Conservation (phyloP, 768 basidiomycete species). For the Tricholoma hemisulphureum region DNA sequence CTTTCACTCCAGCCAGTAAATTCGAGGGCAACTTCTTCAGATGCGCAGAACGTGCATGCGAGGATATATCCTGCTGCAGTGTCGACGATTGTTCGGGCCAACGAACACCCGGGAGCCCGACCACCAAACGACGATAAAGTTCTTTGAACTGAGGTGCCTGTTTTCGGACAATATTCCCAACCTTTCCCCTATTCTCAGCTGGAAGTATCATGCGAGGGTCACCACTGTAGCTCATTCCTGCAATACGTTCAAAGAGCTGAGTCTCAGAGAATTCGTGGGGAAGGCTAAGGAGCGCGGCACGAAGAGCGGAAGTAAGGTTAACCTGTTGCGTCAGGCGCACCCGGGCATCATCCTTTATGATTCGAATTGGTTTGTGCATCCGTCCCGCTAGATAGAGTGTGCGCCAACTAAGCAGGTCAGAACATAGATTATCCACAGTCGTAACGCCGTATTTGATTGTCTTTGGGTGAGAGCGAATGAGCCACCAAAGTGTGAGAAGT, state of each 20-base stretch:
- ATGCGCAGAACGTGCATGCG: conserved; percentile 69
- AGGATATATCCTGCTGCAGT: conserved; percentile 73
- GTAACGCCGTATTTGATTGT: conserved; percentile 97
- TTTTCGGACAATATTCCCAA: conserved; percentile 86
- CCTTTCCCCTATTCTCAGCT: conserved; percentile 91
- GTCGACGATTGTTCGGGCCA: conserved; percentile 52
- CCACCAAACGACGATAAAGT: conserved; percentile 78
- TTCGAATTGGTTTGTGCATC: conserved; percentile 95
- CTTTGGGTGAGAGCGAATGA: conserved; percentile 36
- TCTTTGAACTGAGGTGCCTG: conserved; percentile 84
- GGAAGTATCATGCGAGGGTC: conserved; percentile 94
- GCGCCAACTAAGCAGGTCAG: conserved; percentile 90
- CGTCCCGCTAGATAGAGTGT: conserved; percentile 92
- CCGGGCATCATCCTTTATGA: conserved; percentile 89
- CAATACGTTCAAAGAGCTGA: conserved; percentile 81
- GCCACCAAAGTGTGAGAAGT: neutral
- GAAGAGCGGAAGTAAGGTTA: conserved; percentile 87
- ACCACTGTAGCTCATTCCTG: conserved; percentile 82
- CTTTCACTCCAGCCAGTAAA: conserved; percentile 56
- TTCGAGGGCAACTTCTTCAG: conserved; percentile 75
- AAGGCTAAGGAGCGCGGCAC: conserved; percentile 85
- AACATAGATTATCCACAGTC: conserved; percentile 83
- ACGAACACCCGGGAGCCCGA: conserved; percentile 76
- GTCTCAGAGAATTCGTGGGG: conserved; percentile 80
- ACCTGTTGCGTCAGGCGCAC: conserved; percentile 91